Base-by-base conservation (phyloP, 441 rosid genomes). In the Euphorbia schlechtendalii region DNA sequence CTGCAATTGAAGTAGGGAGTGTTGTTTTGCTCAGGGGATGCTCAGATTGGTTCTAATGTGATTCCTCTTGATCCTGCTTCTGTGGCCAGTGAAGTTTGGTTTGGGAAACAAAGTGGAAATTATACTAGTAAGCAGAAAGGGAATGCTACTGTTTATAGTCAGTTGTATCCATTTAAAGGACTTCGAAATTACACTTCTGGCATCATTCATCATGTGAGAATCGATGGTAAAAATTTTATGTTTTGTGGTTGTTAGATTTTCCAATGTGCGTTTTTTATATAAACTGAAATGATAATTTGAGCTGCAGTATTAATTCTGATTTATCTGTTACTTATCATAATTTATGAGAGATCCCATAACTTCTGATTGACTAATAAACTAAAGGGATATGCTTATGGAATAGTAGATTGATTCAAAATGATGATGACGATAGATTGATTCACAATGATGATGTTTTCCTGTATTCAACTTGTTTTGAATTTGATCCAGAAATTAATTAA, bases 131-230 rank as follows among this genome's bases (percentile, higher is more conserved):
- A 66, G n/a, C 69, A 61, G 14, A 57, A 48, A 15, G 88, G 91
- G 30, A 59, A 74, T 30, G 76, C 85, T 18, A 76, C 72, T 14
- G 70, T 86, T 68, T 86, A 83, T 53, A 71, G 56, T 61, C 88
- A 82, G 43, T 76, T 80, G 34, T 83, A 86, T 66, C 88, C 87
- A 7, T 80, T 74, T 54, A 64, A 80, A 66, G 86, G 86, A 64
- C 84, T 84, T 15, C 61, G 68, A 62, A 86, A 84, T 70, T 86
- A 82, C 66, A 84, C 87, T 46, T 84, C 86, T 28, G 83, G 86
- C 36, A 78, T 82, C 66, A 84, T 84, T 68, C 92, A 86, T 66
- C 75, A 72, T 80, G 96, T 86, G 24, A 82, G 74, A 71, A 83
- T 88, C 34, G 72, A 83, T 55, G 93, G 93, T 88, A n/a, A 82